These are phyloP conservation scores for Coelastrella sp. DNA, from an alignment of 139 green algal genomes.

Conservation along the genomic window DNA sequence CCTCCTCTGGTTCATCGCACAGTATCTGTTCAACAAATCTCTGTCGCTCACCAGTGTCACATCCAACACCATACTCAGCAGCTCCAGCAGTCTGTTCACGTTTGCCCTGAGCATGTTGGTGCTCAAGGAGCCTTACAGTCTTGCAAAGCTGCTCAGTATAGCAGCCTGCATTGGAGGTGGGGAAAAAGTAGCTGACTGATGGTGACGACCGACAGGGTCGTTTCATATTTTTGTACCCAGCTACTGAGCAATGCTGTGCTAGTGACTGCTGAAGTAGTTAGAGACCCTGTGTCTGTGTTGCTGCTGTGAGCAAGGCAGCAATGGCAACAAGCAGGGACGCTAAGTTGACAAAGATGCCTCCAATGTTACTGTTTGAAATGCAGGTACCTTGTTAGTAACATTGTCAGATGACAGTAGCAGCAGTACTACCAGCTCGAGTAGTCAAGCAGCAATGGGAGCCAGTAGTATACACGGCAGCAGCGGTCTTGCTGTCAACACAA, in stretches of 20 bases:
- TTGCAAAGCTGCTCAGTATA: conserved; percentile 78
- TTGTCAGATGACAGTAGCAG: conserved; percentile 65
- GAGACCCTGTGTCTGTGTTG: no score
- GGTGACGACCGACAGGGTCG: no score
- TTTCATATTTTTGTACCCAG: no score
- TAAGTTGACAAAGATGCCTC: no score
- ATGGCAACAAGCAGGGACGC: no score
- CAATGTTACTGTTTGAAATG: no score
- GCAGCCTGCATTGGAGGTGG: conserved; percentile 77
- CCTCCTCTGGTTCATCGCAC: conserved; percentile 93
- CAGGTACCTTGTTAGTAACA: conserved; percentile 77
- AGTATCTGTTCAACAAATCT: conserved; percentile 92
- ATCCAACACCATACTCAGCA: conserved; percentile 95
- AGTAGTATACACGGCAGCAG: conserved; percentile 13
- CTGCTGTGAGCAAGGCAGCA: background rate
- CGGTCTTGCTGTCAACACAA: background rate
- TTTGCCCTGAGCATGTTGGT: conserved; percentile 72
- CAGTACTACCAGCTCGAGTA: conserved; percentile 6
- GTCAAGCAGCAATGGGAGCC: background rate
- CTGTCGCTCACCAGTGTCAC: conserved; percentile 91
- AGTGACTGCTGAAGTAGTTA: no score
- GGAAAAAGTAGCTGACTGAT: background rate
- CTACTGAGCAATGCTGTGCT: no score
- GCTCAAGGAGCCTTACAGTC: conserved; percentile 66
- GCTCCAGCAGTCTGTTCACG: conserved; percentile 91